Conservation (phyloP, 139 green algal genomes). For the Closterium sp. region DNA sequence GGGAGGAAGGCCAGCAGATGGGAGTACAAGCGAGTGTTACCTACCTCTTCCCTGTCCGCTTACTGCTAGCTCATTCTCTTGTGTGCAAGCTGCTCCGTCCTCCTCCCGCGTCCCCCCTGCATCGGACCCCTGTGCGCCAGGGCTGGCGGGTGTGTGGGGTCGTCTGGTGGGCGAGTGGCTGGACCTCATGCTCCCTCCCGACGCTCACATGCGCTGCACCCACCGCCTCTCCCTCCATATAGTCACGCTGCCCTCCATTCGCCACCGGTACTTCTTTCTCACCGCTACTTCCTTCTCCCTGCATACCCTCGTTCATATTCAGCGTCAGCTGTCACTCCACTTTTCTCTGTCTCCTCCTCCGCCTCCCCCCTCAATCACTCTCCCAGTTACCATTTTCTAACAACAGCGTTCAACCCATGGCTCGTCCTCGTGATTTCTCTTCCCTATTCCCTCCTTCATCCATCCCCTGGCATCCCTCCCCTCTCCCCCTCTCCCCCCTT, state of each 20-base stretch:
- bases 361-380: too few relatives aligned
- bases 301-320: background rate
- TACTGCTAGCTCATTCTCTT: background rate
- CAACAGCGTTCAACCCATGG: too few relatives aligned
- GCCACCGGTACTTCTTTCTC: background rate
- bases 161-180: conserved; percentile 68
- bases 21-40: background rate
- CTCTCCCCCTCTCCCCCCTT: background rate
- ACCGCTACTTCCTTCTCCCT: background rate
- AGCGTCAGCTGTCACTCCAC: too few relatives aligned
- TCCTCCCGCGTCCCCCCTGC: background rate
- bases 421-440: too few relatives aligned
- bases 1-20: too few relatives aligned
- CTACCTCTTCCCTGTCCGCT: background rate
- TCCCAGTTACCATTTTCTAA: background rate
- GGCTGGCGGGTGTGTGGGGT: conserved; percentile 72
- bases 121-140: conserved; percentile 21
- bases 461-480: background rate
- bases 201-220: conserved; percentile 62
- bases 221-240: conserved; percentile 40
- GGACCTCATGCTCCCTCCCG: conserved; percentile 64
- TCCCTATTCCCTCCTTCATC: background rate
- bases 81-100: background rate
- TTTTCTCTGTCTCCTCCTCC: too few relatives aligned
- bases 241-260: conserved; percentile 39